Base-by-base conservation (phyloP, 208 protist species). In the Lotmaria passim region DNA sequence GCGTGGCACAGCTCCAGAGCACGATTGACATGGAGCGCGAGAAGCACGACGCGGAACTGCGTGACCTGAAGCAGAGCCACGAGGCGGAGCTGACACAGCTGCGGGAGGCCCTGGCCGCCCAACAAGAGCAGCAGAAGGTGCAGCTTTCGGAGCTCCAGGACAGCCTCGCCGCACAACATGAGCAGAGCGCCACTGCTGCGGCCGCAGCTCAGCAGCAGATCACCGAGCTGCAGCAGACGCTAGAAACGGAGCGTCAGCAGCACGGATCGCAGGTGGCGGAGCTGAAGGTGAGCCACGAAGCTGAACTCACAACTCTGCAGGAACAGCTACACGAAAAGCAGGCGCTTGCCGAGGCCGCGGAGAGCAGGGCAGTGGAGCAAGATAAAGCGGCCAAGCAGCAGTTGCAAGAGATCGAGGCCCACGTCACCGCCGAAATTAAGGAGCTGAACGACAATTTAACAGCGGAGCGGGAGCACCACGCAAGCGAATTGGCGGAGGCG, bases 121-220 rank as follows among this genome's bases (percentile, higher is more conserved):
- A n/a, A n/a, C n/a, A n/a, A n/a, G n/a, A n/a, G n/a, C n/a, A n/a
- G 12, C 30, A 69, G 36, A 34, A 34, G 1, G 34, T 17, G 5
- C n/a, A 58, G 44, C 39, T 77, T 21, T n/a, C 50, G 55, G 5
- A 70, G 56, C 62, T 77, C 26, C 1, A 60, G 38, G n/a, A n/a
- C 63, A 44, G 28, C 38, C 24, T 50, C 28, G 23, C 19, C 26
- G 23, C 23, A n/a, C 7, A 12, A 30, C 61, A 75, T 39, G 48
- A 68, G 55, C 50, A 41, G 28, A n/a, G 21, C 5, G 52, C 63
- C 30, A 51, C 44, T 30, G 38, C 19, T 5, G 43, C n/a, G n/a
- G n/a, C n/a, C n/a, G n/a, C n/a, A n/a, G n/a, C n/a, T n/a, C n/a
- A n/a, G n/a, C n/a, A n/a, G 43, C 43, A 38, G 65, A 14, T 72